Evolutionary conservation across 1,139 yeast genomes (phyloP).

Genomic region (Hyphopichia fennica): DNA sequence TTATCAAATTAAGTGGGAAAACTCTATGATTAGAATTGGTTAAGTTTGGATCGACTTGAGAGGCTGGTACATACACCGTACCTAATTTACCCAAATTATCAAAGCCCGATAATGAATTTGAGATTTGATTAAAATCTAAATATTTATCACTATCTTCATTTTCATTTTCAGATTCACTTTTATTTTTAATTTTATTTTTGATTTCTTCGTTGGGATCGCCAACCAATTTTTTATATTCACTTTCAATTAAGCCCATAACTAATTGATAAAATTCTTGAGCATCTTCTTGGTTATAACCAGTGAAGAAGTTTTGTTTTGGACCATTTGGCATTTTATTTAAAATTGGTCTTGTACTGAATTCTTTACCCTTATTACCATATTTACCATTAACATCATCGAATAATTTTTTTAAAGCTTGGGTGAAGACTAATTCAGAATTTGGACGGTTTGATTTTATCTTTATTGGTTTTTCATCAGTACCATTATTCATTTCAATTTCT

Average conservation of each 20-base stretch:
- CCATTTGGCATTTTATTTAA: constrained; percentile 76
- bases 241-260: constrained; percentile 69
- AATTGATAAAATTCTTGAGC: constrained; percentile 93
- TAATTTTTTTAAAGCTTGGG: constrained; percentile 50
- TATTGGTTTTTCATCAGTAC: constrained; percentile 18
- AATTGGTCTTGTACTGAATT: constrained; percentile 66
- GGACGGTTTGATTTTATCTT: constrained; percentile 32
- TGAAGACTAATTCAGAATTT: constrained; percentile 43
- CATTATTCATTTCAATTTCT: constrained; percentile 18
- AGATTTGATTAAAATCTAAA: constrained; percentile 21
- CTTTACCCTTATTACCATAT: constrained; percentile 55
- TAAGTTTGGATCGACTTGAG: constrained; percentile 69
- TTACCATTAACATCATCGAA: constrained; percentile 55
- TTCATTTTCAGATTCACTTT: too few species aligned
- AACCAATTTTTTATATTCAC: constrained; percentile 45
- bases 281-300: constrained; percentile 89
- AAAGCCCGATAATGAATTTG: constrained; percentile 43
- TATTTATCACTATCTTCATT: constrained; percentile 12
- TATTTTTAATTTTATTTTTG: background rate
- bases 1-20: constrained; percentile 58
- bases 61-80: constrained; percentile 66
- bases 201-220: background rate
- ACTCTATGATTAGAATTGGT: constrained; percentile 37
- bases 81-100: constrained; percentile 57
- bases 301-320: constrained; percentile 71